These are phyloP conservation scores for Xerocomus brunneocitrinus DNA, from an alignment of 768 basidiomycete species.

Conservation along the genomic window DNA sequence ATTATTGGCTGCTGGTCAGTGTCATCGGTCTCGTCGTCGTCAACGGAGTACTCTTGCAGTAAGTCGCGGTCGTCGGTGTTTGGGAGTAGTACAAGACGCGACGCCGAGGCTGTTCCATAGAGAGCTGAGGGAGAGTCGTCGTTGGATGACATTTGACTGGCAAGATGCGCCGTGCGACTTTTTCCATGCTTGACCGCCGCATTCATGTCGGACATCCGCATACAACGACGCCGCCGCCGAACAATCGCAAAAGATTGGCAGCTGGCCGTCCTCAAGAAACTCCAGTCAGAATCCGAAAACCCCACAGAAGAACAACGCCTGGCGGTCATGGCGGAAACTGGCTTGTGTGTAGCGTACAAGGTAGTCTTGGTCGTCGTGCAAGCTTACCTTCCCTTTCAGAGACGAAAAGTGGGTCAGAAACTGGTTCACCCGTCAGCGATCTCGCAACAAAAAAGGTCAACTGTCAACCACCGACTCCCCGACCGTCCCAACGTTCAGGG, in stretches of 20 bases:
- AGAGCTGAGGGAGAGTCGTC: constrained; percentile 11
- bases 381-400: constrained; percentile 12
- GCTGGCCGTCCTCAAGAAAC: constrained; percentile 25
- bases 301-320: constrained; percentile 22
- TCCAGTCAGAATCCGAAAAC: constrained; percentile 17
- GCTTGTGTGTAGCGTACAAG: constrained; percentile 24
- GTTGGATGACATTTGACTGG: not conserved
- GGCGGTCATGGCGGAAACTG: constrained; percentile 24
- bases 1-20: constrained; percentile 3
- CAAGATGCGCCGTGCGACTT: constrained; percentile 15
- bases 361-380: constrained; percentile 2
- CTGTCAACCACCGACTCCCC: not conserved
- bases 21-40: constrained; percentile 43
- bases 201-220: not conserved
- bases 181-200: not conserved
- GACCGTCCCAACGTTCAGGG: constrained; percentile 12
- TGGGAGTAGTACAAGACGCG: constrained; percentile 62
- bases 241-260: constrained; percentile 27
- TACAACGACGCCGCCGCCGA: constrained; percentile 5
- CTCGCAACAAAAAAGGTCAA: constrained; percentile 10
- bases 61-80: constrained; percentile 41
- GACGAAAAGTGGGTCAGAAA: constrained; percentile 28
- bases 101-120: constrained; percentile 37
- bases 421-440: constrained; percentile 30
- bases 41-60: constrained; percentile 31